Evolutionary conservation across 305 asterid species (phyloP).

Genomic region (Fraxinus sp.): DNA sequence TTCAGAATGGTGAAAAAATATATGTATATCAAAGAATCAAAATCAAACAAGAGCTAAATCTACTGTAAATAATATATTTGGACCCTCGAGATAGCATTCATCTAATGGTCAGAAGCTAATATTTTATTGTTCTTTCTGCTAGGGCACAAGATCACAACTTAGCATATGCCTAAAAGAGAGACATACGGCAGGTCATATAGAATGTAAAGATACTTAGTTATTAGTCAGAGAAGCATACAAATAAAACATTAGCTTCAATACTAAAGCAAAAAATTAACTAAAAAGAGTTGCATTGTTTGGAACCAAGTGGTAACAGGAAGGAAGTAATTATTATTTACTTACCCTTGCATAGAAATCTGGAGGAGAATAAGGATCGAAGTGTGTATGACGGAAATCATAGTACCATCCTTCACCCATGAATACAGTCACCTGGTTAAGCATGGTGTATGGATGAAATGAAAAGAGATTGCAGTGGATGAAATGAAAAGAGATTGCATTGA

Average conservation of each 20-base stretch:
- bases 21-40: no score
- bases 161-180: neutral
- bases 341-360: constrained; percentile 89
- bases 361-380: constrained; percentile 75
- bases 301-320: neutral
- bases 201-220: neutral
- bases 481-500: neutral
- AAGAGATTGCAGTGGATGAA: neutral
- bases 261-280: neutral
- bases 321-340: constrained; percentile 12
- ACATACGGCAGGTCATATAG: neutral
- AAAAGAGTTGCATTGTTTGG: neutral
- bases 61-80: no score
- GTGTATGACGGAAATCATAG: constrained; percentile 59
- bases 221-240: neutral
- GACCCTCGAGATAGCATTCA: neutral
- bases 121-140: no score
- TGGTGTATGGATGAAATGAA: neutral
- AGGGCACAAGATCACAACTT: neutral
- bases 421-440: constrained; percentile 57
- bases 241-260: neutral
- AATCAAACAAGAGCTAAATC: no score
- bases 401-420: constrained; percentile 96
- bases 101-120: neutral
- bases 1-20: no score